Evolutionary conservation across 345 rosid species (phyloP).

Genomic region (Ricinus communis): DNA sequence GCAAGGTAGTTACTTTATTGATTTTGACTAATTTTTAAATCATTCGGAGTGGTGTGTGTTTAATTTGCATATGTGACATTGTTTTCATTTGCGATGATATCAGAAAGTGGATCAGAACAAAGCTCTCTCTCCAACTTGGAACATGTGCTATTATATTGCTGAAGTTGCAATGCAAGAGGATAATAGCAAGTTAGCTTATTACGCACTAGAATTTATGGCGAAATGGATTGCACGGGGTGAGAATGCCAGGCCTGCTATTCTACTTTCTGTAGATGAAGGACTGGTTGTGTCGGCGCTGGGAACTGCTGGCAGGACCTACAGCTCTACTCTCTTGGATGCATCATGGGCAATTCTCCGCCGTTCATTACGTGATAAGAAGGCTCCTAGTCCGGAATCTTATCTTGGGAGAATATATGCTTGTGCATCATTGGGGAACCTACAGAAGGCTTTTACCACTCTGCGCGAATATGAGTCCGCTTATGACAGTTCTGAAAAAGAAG

Average conservation of each 20-base stretch:
- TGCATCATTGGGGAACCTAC: constrained; percentile 77
- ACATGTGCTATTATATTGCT: constrained; percentile 58
- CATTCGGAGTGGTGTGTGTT: not conserved
- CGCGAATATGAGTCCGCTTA: constrained; percentile 69
- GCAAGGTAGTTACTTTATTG: constrained; percentile 82
- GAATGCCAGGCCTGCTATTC: constrained; percentile 55
- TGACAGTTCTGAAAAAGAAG: constrained; percentile 40
- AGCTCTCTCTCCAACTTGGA: constrained; percentile 83
- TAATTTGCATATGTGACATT: not conserved
- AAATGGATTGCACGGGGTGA: constrained; percentile 81
- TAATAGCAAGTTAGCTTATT: constrained; percentile 74
- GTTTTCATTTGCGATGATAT: constrained; percentile 18
- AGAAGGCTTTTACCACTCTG: constrained; percentile 65
- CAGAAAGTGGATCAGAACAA: constrained; percentile 81
- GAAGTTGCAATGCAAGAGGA: constrained; percentile 71
- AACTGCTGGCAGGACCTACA: constrained; percentile 81
- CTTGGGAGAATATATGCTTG: constrained; percentile 74
- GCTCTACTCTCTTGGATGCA: constrained; percentile 66
- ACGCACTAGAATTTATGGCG: constrained; percentile 81
- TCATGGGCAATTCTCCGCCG: constrained; percentile 73
- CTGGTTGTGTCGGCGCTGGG: constrained; percentile 68
- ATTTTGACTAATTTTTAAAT: not conserved
- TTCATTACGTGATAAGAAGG: constrained; percentile 63
- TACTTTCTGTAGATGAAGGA: constrained; percentile 82
- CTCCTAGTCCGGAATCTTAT: constrained; percentile 68